Evolutionary conservation across 2,329 filamentous ascomycete genomes (phyloP).

Genomic region (Gnomoniopsis smithogilvyi): DNA sequence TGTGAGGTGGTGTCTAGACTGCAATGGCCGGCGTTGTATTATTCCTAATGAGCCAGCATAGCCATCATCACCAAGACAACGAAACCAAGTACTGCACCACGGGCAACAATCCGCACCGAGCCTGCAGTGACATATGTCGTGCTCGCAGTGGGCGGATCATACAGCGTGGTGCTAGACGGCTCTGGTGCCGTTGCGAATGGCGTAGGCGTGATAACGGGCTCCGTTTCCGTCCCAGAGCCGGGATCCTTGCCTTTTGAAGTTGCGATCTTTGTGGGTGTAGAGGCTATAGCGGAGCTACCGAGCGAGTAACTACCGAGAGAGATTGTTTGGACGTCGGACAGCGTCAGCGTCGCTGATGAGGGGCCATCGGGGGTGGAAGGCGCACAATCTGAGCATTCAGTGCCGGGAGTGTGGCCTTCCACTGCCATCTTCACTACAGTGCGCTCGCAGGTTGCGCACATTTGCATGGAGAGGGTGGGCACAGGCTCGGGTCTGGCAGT

Average conservation of each 20-base stretch:
- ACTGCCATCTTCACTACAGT: conserved; percentile 24
- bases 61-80: not conserved
- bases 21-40: not conserved
- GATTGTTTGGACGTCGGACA: conserved; percentile 5
- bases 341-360: conserved; percentile 2
- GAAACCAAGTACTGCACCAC: not conserved
- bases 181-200: not conserved
- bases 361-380: conserved; percentile 11
- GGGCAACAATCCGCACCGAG: not conserved
- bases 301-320: not conserved
- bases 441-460: conserved; percentile 23
- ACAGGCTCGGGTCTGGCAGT: conserved; percentile 17
- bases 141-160: not conserved
- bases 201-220: not conserved
- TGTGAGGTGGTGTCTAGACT: not conserved
- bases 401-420: conserved; percentile 22
- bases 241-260: not conserved
- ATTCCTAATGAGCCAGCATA: not conserved
- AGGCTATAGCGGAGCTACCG: not conserved
- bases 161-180: not conserved
- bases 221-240: not conserved
- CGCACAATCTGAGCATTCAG: conserved; percentile 23
- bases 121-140: conserved; percentile 9
- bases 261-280: not conserved
- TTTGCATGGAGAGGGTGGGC: conserved; percentile 23